These are phyloP conservation scores for Teunomyces atbi DNA, from an alignment of 805 yeast species.

Conservation along the genomic window DNA sequence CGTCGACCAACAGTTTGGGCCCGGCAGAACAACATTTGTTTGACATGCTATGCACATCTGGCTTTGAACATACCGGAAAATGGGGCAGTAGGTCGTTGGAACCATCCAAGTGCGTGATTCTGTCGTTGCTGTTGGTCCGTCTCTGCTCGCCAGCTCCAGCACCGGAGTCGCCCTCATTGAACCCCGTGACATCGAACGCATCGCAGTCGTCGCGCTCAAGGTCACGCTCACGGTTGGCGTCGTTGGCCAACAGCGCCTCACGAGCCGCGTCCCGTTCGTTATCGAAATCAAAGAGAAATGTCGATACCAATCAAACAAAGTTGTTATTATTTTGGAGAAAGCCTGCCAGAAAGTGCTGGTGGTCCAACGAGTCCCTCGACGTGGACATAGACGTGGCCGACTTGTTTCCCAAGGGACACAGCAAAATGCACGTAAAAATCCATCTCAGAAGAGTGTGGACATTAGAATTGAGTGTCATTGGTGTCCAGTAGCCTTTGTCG, in stretches of 20 bases:
- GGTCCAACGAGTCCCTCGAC: constrained; percentile 68
- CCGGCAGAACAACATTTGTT: constrained; percentile 93
- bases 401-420: constrained; percentile 23
- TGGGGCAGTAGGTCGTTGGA: constrained; percentile 95
- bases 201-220: constrained; percentile 34
- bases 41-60: constrained; percentile 93
- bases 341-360: constrained; percentile 99
- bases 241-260: constrained; percentile 54
- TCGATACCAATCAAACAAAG: constrained; percentile 50
- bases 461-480: constrained; percentile 84
- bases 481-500: constrained; percentile 53
- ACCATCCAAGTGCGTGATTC: constrained; percentile 82
- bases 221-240: constrained; percentile 55
- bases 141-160: constrained; percentile 40
- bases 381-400: constrained; percentile 33
- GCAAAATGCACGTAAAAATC: constrained; percentile 48
- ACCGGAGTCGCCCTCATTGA: constrained; percentile 43
- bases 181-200: constrained; percentile 40
- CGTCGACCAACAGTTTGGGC: constrained; percentile 54
- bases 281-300: constrained; percentile 45
- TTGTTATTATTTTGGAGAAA: constrained; percentile 91
- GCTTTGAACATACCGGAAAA: constrained; percentile 59
- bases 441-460: constrained; percentile 98
- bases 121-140: constrained; percentile 74
- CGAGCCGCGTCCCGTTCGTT: constrained; percentile 59